Conservation (phyloP, 169 alveolate species). For the Toxoplasma gondii region DNA sequence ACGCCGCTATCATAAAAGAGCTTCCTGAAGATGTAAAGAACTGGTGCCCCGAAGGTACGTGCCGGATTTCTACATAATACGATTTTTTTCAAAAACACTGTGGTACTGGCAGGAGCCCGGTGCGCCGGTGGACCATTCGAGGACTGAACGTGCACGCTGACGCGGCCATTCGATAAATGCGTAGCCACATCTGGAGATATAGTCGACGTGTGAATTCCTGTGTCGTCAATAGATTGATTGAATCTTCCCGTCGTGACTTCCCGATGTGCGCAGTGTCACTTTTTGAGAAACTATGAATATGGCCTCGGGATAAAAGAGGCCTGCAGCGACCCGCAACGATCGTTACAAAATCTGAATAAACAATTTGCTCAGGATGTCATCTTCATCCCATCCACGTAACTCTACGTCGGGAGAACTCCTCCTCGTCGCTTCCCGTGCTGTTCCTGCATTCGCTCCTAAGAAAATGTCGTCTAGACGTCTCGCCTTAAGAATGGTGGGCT, state of each 20-base stretch:
- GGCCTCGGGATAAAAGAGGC: no score
- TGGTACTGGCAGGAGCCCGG: slow-evolving; percentile 39
- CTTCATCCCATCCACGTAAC: slow-evolving; percentile 24
- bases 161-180: no score
- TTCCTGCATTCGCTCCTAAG: neutral
- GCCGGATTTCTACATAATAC: neutral
- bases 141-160: neutral
- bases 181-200: no score
- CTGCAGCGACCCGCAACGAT: no score
- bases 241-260: no score
- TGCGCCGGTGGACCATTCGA: slow-evolving; percentile 58
- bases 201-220: no score
- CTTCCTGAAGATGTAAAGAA: slow-evolving; percentile 41
- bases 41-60: slow-evolving; percentile 64
- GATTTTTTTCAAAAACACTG: neutral
- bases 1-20: slow-evolving; percentile 7
- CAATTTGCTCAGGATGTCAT: neutral
- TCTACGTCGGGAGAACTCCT: neutral
- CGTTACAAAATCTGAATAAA: neutral
- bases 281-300: no score
- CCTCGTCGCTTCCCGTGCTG: neutral
- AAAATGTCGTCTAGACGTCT: neutral
- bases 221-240: no score
- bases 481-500: neutral
- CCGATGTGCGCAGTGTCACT: no score